Evolutionary conservation across 352 stramenopile species (phyloP), one percentile per base, ranked within the genome.

Genomic region (Plasmopara muralis): DNA sequence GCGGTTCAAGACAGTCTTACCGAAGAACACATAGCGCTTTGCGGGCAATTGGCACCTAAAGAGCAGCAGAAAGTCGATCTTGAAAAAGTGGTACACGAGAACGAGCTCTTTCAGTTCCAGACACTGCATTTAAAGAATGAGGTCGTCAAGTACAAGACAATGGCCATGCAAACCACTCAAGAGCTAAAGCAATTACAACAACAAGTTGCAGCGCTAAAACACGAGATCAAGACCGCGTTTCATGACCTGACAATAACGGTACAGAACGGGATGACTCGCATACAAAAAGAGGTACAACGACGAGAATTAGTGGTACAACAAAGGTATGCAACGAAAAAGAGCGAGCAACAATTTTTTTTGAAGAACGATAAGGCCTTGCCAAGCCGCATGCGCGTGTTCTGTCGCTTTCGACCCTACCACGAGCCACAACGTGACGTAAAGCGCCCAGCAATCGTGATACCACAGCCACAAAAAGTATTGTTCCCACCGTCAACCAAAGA

Each of bases 341-440:
- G 60, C 6, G 81, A 93, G 68, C 69, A 82, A 3, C 70, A 89
- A 52, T 56, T 68, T 0, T 89, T 97, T 28, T 74, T 91, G 0
- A 87, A 97, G 60, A 90, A 95, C 56, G 85, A 89, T 43, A 88
- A 95, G 35, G 88, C 97, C 50, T 68, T 98, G 15, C 91, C 92
- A 1, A 91, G 92, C 4, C 92, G 91, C 43, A 98, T 98, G 44
- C 87, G 89, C 34, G 93, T 98, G 1, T 97, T 97, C 45, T 97
- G 87, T 50, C 81, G 93, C 20, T 55, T 97, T 9, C 73, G 93
- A 7, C 93, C 93, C 0, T 53, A 46, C 0, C 50, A 53, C 9
- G 20, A 25, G 20, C 38, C 53, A 16, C 55, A 45, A 2, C 43
- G 56, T 12, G 48, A 55, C 2, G 35, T 16, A 2, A 45, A 35